Percentiles rank a stretch among this genome's conserved stretches.
Conservation (phyloP, 2,329 filamentous ascomycete genomes). For the Atkinsonella hypoxylon region DNA sequence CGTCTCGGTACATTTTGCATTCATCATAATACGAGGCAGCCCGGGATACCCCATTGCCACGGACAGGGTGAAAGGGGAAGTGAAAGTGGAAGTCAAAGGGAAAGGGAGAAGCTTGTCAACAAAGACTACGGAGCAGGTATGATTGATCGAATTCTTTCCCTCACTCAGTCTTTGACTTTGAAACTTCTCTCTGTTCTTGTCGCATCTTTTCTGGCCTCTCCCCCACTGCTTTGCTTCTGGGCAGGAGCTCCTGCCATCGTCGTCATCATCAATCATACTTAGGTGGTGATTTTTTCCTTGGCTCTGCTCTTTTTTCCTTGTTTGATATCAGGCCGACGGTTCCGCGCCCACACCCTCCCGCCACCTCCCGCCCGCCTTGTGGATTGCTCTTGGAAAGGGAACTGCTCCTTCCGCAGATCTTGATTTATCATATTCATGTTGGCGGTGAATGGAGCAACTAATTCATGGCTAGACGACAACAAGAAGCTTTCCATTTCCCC, state of each 20-base stretch:
- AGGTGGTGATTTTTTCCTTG: background rate
- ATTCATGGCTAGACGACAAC: background rate
- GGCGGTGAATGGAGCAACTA: background rate
- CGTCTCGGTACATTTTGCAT: background rate
- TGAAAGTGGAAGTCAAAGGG: background rate
- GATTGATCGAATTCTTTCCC: background rate
- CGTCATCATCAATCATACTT: background rate
- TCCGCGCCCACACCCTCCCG: slow-evolving; percentile 2
- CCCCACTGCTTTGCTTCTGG: background rate
- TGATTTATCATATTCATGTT: background rate
- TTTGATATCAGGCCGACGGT: slow-evolving; percentile 5
- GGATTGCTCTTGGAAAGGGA: background rate
- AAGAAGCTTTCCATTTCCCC: slow-evolving; percentile 5
- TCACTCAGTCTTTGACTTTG: background rate
- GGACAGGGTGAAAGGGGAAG: background rate
- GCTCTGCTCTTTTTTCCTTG: background rate
- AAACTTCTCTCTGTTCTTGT: background rate
- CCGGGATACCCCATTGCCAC: background rate
- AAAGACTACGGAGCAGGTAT: background rate
- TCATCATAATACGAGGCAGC: background rate
- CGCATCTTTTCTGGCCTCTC: background rate
- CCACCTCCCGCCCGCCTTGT: background rate
- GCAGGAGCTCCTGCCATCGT: background rate
- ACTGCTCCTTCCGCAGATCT: background rate
- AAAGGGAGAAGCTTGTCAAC: background rate